A percentile compares a stretch with the other conserved stretches of the same genome.
Conservation (phyloP, 129 eudicot genomes). For the Escallonia rubra region DNA sequence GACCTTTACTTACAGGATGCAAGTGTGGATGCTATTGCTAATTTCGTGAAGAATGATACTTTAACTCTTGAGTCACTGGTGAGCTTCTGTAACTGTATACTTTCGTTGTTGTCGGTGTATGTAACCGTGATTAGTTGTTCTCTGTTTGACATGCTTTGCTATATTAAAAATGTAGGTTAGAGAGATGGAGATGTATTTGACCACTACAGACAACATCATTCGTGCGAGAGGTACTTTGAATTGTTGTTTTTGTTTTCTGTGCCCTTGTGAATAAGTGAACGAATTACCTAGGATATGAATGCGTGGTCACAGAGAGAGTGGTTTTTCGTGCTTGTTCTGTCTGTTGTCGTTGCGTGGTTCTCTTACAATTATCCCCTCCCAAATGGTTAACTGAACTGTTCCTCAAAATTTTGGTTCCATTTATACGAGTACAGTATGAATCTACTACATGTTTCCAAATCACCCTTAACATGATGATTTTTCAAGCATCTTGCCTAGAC, state of each 20-base stretch:
- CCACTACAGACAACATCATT: slow-evolving; percentile 66
- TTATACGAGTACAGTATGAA: too few relatives aligned
- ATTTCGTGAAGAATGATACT: slow-evolving; percentile 49
- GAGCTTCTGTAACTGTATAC: slow-evolving; percentile 6
- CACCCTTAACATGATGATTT: too few relatives aligned
- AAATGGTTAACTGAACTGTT: too few relatives aligned
- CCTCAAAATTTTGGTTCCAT: too few relatives aligned
- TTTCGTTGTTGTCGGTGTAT: background rate
- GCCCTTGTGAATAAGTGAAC: background rate
- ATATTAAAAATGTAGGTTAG: slow-evolving; percentile 40
- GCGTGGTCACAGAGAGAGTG: background rate
- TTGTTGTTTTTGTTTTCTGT: background rate
- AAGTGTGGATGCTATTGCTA: slow-evolving; percentile 64
- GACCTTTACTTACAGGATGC: slow-evolving; percentile 44
- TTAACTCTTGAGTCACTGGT: slow-evolving; percentile 65
- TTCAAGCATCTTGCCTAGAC: too few relatives aligned
- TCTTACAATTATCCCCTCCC: too few relatives aligned
- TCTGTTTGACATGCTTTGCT: background rate
- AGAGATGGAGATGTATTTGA: slow-evolving; percentile 92
- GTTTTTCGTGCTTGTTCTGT: background rate
- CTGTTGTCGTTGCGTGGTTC: background rate
- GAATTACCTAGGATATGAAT: background rate
- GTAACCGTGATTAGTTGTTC: too few relatives aligned
- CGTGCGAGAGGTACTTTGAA: slow-evolving; percentile 76
- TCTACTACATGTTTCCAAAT: too few relatives aligned